Base-by-base conservation (phyloP, 78 protist genomes). In the Speleostelium caveatum region DNA sequence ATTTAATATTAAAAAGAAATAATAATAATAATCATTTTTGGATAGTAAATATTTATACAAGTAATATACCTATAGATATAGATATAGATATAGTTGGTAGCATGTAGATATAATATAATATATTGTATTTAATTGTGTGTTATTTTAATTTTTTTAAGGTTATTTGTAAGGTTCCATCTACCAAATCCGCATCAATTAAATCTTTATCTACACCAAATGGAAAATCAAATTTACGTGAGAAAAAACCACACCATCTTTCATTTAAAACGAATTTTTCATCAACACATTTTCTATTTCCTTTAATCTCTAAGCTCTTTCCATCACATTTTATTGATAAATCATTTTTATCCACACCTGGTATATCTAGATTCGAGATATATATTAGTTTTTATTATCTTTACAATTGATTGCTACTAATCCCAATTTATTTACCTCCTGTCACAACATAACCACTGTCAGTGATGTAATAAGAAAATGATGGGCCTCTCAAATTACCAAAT, bases 231-330 rank as follows among this genome's bases (percentile, higher is more conserved):
- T 32, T 30, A 45, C 30, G n/a, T 51, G 4, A 21, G 32, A 72
- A 72, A 21, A 0, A 6, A 22, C 78, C 78, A 53, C 78, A 72
- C 78, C 78, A 72, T 33, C 65, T 28, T 24, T 28, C 4, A 33
- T 33, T 21, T 1, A 45, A 72, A 21, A 32, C 16, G 21, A 33
- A 45, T 14, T 30, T 16, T 16, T 53, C 35, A 8, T 53, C 32
- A 22, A 51, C 78, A 53, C 78, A 72, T 4, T 45, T 32, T 72
- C 78, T 72, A 32, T 72, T 33, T 14, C 60, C 78, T n/a, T 5
- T 2, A 1, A 72, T 53, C 7, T 6, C 16, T 58, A 58, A 19
- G 7, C 10, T 58, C 16, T 14, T n/a, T 58, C 16, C 7, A 19
- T 58, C 63, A 19, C 16, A 4, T 6, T 58, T 16, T 8, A 19